Percentiles rank a stretch among this genome's conserved stretches.
These are phyloP conservation scores for Aspergillus vadensis DNA, from an alignment of 2,329 filamentous ascomycete genomes.

Conservation along the genomic window DNA sequence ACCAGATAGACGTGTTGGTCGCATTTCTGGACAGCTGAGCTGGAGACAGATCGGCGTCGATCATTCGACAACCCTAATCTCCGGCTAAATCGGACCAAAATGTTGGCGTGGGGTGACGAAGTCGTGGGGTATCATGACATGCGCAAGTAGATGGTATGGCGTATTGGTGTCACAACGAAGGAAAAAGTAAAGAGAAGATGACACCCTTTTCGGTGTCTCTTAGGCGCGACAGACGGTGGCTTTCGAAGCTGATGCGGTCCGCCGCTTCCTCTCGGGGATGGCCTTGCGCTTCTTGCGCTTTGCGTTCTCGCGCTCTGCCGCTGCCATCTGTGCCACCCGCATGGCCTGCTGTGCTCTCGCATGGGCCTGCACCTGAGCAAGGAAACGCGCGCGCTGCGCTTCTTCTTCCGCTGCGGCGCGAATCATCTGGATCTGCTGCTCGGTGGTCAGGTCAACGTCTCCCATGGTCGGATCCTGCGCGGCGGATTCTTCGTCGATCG, in stretches of 20 bases:
- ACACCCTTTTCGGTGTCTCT: not conserved
- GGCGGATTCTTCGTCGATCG: slow-evolving; percentile 33
- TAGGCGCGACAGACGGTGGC: slow-evolving; percentile 18
- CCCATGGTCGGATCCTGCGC: slow-evolving; percentile 26
- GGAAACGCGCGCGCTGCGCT: slow-evolving; percentile 39
- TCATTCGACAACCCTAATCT: slow-evolving; percentile 12
- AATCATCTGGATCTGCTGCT: slow-evolving; percentile 43
- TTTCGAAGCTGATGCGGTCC: slow-evolving; percentile 23
- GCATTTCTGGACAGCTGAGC: slow-evolving; percentile 3
- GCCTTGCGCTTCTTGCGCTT: slow-evolving; percentile 37
- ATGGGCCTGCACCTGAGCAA: slow-evolving; percentile 45
- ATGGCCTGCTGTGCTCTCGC: slow-evolving; percentile 44
- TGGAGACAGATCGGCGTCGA: slow-evolving; percentile 9
- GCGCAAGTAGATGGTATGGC: not conserved
- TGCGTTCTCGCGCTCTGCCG: slow-evolving; percentile 27
- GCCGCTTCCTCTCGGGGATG: slow-evolving; percentile 29
- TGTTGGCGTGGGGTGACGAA: slow-evolving; percentile 6
- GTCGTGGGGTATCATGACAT: slow-evolving; percentile 14
- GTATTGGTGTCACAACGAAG: slow-evolving; percentile 3
- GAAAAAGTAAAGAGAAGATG: not conserved
- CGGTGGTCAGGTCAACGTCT: slow-evolving; percentile 36
- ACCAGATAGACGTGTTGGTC: slow-evolving; percentile 1
- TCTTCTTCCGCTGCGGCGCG: slow-evolving; percentile 41
- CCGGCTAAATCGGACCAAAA: slow-evolving; percentile 4
- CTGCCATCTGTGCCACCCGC: slow-evolving; percentile 35